A percentile compares a stretch with the other conserved stretches of the same genome.
These are phyloP conservation scores for Gardenia jasminoides DNA, from an alignment of 257 asterid genomes.

Conservation along the genomic window DNA sequence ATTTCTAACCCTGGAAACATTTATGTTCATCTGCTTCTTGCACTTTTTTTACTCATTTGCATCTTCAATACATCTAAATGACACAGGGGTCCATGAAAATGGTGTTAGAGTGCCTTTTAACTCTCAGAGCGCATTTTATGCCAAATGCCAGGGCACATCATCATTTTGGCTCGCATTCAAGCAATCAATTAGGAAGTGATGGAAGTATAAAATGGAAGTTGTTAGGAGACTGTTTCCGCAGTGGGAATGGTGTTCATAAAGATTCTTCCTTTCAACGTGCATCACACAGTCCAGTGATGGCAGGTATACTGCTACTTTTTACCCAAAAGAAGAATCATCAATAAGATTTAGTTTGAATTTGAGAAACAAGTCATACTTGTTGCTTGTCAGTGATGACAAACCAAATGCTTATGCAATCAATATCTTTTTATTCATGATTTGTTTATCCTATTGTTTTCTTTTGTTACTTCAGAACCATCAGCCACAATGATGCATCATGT, in stretches of 20 bases:
- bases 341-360: neutral
- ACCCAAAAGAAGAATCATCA: neutral
- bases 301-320: slow-evolving; percentile 37
- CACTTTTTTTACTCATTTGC: neutral
- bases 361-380: neutral
- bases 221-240: slow-evolving; percentile 39
- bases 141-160: slow-evolving; percentile 34
- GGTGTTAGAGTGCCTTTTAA: slow-evolving; percentile 71
- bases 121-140: slow-evolving; percentile 55
- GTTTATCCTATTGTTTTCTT: neutral
- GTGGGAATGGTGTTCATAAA: slow-evolving; percentile 31
- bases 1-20: neutral
- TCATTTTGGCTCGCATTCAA: slow-evolving; percentile 12
- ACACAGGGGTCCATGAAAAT: slow-evolving; percentile 75
- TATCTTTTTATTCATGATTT: slow-evolving; percentile 10
- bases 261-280: slow-evolving; percentile 51
- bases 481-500: slow-evolving; percentile 42
- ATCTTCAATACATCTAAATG: slow-evolving; percentile 12
- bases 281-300: slow-evolving; percentile 43
- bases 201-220: slow-evolving; percentile 41
- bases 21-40: neutral
- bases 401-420: neutral
- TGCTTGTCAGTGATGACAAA: neutral
- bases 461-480: slow-evolving; percentile 40
- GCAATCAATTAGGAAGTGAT: slow-evolving; percentile 26